phyloP scores from a whole-genome alignment of 179 eudicot species.

The Spinacia oleracea region DNA sequence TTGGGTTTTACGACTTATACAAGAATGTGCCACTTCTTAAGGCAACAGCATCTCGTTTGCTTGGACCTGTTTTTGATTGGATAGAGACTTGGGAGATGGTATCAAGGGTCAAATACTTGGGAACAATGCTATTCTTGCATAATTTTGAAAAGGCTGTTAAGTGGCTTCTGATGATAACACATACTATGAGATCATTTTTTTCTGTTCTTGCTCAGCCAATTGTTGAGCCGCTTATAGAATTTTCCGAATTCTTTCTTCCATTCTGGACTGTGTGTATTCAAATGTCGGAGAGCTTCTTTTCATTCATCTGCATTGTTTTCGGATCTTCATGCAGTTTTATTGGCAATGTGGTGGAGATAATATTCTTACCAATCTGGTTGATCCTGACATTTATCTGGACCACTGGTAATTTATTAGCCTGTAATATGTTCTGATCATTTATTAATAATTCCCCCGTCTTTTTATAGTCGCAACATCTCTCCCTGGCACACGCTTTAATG shows the following conservation, averaged over 20 bases:
- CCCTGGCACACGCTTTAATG: no score
- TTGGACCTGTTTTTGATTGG: slow-evolving; percentile 94
- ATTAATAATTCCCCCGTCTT: no score
- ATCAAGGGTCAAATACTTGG: slow-evolving; percentile 85
- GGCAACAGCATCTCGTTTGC: slow-evolving; percentile 86
- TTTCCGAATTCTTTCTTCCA: slow-evolving; percentile 53
- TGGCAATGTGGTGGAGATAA: slow-evolving; percentile 50
- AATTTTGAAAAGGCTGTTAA: slow-evolving; percentile 78
- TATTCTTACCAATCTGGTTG: slow-evolving; percentile 75
- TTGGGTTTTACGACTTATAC: slow-evolving; percentile 93
- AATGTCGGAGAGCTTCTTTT: slow-evolving; percentile 41
- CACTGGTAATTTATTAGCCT: slow-evolving; percentile 52
- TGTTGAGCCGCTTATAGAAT: slow-evolving; percentile 60
- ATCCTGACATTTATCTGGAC: slow-evolving; percentile 57
- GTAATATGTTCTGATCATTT: neutral
- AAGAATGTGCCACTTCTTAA: slow-evolving; percentile 96
- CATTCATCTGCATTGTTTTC: slow-evolving; percentile 51
- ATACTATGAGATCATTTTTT: slow-evolving; percentile 61
- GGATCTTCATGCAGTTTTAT: slow-evolving; percentile 55
- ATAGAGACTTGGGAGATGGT: slow-evolving; percentile 98
- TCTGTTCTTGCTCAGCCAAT: slow-evolving; percentile 77
- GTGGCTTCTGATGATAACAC: slow-evolving; percentile 73
- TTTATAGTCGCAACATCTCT: no score
- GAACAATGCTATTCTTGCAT: slow-evolving; percentile 94
- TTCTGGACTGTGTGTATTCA: slow-evolving; percentile 52